A percentile compares a stretch with the other conserved stretches of the same genome.
Conservation (phyloP, 768 basidiomycete genomes). For the Leucosporidium yakuticum region DNA sequence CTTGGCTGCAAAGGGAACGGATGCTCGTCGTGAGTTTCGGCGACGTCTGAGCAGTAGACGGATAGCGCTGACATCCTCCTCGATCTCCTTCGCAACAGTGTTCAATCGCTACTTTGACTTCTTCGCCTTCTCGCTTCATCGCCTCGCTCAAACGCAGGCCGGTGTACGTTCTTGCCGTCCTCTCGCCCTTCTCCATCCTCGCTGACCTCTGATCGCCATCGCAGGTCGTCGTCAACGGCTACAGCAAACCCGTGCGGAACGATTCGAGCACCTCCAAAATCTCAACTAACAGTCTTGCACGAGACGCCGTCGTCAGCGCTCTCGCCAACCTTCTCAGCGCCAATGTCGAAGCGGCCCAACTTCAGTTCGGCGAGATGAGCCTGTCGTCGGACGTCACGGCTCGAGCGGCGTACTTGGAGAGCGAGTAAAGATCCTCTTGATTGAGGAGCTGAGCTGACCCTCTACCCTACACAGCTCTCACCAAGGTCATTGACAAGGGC, state of each 20-base stretch:
- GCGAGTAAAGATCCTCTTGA: constrained; percentile 49
- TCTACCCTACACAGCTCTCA: not conserved
- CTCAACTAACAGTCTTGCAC: too few relatives aligned
- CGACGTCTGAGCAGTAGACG: too few relatives aligned
- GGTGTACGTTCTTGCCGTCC: not conserved
- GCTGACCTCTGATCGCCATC: too few relatives aligned
- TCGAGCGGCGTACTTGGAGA: constrained; percentile 73
- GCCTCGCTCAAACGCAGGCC: not conserved
- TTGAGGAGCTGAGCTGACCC: not conserved
- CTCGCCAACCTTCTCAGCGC: constrained; percentile 73
- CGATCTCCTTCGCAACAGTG: not conserved
- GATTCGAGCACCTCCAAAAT: too few relatives aligned
- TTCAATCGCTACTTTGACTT: constrained; percentile 42
- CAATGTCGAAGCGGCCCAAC: constrained; percentile 81
- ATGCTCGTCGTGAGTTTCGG: not conserved
- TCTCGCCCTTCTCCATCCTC: too few relatives aligned
- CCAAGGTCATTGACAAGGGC: constrained; percentile 52
- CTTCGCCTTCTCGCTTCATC: not conserved
- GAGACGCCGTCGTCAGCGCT: constrained; percentile 51
- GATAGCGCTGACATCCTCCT: not conserved
- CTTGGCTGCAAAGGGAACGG: not conserved
- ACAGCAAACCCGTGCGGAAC: too few relatives aligned
- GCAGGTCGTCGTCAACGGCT: too few relatives aligned
- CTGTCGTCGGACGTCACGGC: constrained; percentile 66
- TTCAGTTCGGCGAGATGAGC: constrained; percentile 73